Conservation (phyloP, 1,284 basidiomycete genomes). For the Stygiomarasmius scandens region DNA sequence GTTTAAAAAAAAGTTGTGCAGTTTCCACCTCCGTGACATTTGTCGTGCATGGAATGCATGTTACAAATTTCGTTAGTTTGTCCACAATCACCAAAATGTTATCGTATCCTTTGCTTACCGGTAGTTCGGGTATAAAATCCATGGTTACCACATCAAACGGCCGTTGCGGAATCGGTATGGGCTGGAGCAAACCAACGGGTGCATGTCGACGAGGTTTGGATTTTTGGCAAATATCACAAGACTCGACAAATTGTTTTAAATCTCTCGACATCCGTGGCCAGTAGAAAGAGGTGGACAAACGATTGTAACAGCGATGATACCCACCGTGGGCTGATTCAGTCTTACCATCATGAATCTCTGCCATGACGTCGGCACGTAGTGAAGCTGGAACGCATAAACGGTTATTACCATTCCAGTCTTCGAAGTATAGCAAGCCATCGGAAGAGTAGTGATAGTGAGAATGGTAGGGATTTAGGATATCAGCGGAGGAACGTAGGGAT, state of each 20-base stretch:
- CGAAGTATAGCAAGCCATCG: conserved; percentile 26
- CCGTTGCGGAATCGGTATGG: conserved; percentile 5
- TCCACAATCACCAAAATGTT: conserved; percentile 12
- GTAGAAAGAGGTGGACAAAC: conserved; percentile 23
- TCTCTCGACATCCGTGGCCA: conserved; percentile 29
- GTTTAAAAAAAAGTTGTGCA: conserved; percentile 26
- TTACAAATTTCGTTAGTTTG: conserved; percentile 18
- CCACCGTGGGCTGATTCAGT: conserved; percentile 34
- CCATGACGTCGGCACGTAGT: conserved; percentile 20
- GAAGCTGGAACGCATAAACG: conserved; percentile 27
- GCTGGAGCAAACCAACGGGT: conserved; percentile 10
- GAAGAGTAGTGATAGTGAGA: conserved; percentile 21
- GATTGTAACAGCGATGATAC: conserved; percentile 25
- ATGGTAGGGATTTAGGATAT: background rate
- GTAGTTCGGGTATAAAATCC: conserved; percentile 13
- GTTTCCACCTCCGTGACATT: conserved; percentile 30
- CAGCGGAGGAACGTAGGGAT: background rate
- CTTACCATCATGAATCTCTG: conserved; percentile 27
- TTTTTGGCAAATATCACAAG: conserved; percentile 15
- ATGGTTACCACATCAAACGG: conserved; percentile 11
- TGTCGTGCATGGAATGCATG: conserved; percentile 31
- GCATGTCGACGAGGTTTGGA: conserved; percentile 27
- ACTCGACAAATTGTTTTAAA: conserved; percentile 22
- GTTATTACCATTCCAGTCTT: conserved; percentile 21
- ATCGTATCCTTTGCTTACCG: background rate